phyloP scores from a whole-genome alignment of 2,329 filamentous ascomycete genomes.

The Chaetoscypha palmicola region DNA sequence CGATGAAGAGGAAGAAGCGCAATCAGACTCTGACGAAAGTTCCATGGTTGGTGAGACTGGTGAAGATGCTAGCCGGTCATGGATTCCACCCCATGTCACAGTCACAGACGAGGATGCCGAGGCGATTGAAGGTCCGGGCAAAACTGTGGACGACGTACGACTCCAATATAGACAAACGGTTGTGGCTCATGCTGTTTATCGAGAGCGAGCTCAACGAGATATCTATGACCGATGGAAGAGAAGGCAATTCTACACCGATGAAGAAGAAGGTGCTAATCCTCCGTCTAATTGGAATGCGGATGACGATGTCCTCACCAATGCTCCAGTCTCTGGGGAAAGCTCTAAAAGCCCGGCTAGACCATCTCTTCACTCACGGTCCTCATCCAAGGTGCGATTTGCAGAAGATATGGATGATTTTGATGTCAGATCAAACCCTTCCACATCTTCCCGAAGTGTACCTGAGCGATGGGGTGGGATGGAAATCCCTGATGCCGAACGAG shows the following conservation, averaged over 20 bases:
- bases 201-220: slow-evolving; percentile 20
- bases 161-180: slow-evolving; percentile 20
- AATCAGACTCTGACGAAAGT: slow-evolving; percentile 13
- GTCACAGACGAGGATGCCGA: slow-evolving; percentile 28
- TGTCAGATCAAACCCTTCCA: slow-evolving; percentile 62
- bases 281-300: slow-evolving; percentile 58
- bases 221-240: slow-evolving; percentile 69
- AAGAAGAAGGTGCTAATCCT: slow-evolving; percentile 68
- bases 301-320: slow-evolving; percentile 42
- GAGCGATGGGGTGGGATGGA: slow-evolving; percentile 74
- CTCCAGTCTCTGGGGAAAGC: slow-evolving; percentile 32
- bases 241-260: slow-evolving; percentile 74
- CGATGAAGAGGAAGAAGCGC: slow-evolving; percentile 9
- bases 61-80: slow-evolving; percentile 14
- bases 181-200: slow-evolving; percentile 21
- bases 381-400: slow-evolving; percentile 71
- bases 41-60: not conserved
- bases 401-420: slow-evolving; percentile 66
- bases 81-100: slow-evolving; percentile 23
- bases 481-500: slow-evolving; percentile 71
- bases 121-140: slow-evolving; percentile 24
- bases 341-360: slow-evolving; percentile 37
- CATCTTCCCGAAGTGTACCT: slow-evolving; percentile 63
- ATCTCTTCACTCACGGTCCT: slow-evolving; percentile 58
- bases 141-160: slow-evolving; percentile 19